Conservation (phyloP, 768 basidiomycete species). For the Coprinopsis cinerea region DNA sequence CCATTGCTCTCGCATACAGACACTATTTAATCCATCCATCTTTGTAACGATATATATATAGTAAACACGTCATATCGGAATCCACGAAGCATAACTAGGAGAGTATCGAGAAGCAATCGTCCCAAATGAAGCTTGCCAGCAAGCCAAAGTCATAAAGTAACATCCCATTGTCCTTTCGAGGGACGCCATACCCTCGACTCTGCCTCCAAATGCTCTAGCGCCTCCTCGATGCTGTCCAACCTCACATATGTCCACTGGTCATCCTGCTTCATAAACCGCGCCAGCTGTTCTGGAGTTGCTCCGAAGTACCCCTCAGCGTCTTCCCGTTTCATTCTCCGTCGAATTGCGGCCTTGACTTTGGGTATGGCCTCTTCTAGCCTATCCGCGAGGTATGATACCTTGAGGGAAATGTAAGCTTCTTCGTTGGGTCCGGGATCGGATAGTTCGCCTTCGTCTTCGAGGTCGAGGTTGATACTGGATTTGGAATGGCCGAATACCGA, state of each 20-base stretch:
- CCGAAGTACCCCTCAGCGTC: constrained; percentile 12
- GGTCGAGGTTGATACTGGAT: constrained; percentile 17
- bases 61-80: too few species aligned
- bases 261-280: constrained; percentile 44
- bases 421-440: constrained; percentile 61
- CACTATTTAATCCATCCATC: too few species aligned
- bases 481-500: constrained; percentile 8
- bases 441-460: constrained; percentile 38
- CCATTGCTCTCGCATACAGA: too few species aligned
- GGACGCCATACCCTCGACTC: constrained; percentile 33
- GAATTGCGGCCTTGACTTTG: constrained; percentile 11
- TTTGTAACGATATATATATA: too few species aligned
- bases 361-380: constrained; percentile 9
- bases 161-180: constrained; percentile 35
- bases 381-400: constrained; percentile 41
- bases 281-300: constrained; percentile 39
- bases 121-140: too few species aligned
- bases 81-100: too few species aligned
- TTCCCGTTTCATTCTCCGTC: constrained; percentile 30
- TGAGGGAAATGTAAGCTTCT: constrained; percentile 63
- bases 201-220: constrained; percentile 40
- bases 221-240: constrained; percentile 58
- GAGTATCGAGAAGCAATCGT: too few species aligned
- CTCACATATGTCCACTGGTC: constrained; percentile 63
- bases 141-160: constrained; percentile 19